Base-by-base conservation (phyloP, 1,284 basidiomycete genomes). In the Bjerkandera adusta region DNA sequence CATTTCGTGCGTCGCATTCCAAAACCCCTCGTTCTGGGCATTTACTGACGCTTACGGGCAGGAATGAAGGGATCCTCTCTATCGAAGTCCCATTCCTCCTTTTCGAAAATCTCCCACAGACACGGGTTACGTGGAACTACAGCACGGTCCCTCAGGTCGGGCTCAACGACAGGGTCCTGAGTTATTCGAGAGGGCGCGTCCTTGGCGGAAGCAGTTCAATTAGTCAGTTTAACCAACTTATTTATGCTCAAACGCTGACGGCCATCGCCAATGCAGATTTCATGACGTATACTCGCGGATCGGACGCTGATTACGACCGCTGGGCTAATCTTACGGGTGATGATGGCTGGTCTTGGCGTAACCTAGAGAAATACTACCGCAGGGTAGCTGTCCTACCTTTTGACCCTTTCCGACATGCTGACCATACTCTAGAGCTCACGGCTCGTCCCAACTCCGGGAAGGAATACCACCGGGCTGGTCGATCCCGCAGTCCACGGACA, bases 201-300 rank as follows among this genome's bases (percentile, higher is more conserved):
- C 58, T 73, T 2, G 71, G 71, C 8, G 71, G 71, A 4, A 60
- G 58, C 16, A 68, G 63, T 11, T 59, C 61, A 12, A 60, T 68
- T 37, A 71, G 69, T 70, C 36, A n/a, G n/a, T n/a, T n/a, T n/a
- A n/a, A n/a, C n/a, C n/a, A n/a, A n/a, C n/a, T n/a, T n/a, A n/a
- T n/a, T n/a, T n/a, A n/a, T n/a, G n/a, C n/a, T n/a, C n/a, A n/a
- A n/a, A n/a, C n/a, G n/a, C n/a, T n/a, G n/a, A n/a, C n/a, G n/a
- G n/a, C n/a, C n/a, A n/a, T n/a, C n/a, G n/a, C n/a, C 26, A 13
- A 27, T 24, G 30, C 12, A 73, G 72, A 74, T 50, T 63, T 56
- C 21, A 63, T 73, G 67, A 60, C 63, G 1, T 75, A 70, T 52
- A 68, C 65, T 8, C 63, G 72, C 8, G 71, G 71, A 3, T 67